Base-by-base conservation (phyloP, 257 asterid genomes). In the Solanum paucissectum region DNA sequence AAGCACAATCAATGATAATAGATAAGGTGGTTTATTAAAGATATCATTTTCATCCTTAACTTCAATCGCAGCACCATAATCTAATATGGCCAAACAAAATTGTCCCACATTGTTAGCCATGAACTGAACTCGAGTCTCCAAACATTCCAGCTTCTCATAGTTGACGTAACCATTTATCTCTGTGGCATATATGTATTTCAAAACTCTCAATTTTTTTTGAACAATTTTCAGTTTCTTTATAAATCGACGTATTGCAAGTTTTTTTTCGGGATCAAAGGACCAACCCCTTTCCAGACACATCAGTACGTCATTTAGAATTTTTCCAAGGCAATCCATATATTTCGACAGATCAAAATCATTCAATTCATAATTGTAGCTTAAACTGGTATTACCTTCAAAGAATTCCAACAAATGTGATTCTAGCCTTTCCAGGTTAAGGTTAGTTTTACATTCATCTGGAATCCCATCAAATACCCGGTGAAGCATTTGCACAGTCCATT, bases 11-110 rank as follows among this genome's bases (percentile, higher is more conserved):
- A 62, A 23, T 2, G 1, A 23, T 23, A 62, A 62, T 23, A 66
- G 21, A 66, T 10, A 66, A 2, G 74, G 74, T 5, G 74, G 74
- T 11, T 5, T 27, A 27, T 4, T 66, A 3, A 66, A 25, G 8
- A 12, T 66, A 16, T 52, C 68, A 58, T 3, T 23, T 21, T 58
- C 12, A 21, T 7, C 4, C 2, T 7, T 5, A 5, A 7, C 20
- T 12, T 3, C 0, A 18, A 34, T 0, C 0, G 0, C 3, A 46
- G 7, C 55, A 46, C 1, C 18, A 12, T 46, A 46, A 3, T 12
- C 14, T 12, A 12, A 34, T 34, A 73, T 1, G 9, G 14, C 14
- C 36, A 73, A 44, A 20, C 46, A 73, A 12, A 34, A 34, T 1
- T 73, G 27, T 20, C 27, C 46, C 29, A 34, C 46, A 20, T 20